phyloP scores from a whole-genome alignment of 805 yeast species.

The Hanseniaspora hatyaiensis region DNA sequence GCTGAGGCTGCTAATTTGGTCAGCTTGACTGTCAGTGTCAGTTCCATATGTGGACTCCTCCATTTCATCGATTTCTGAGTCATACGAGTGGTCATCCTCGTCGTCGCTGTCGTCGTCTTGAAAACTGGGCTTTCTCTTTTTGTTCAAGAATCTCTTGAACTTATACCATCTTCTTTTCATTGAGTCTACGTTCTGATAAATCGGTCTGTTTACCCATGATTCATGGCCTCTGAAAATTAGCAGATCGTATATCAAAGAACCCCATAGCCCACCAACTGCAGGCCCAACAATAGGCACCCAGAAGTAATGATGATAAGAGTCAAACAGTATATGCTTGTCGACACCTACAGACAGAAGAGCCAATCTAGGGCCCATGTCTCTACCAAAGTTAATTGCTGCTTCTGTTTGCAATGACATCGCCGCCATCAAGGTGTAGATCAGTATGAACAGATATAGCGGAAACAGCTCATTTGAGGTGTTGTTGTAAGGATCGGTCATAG shows the following conservation, averaged over 20 bases:
- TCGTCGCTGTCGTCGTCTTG: constrained; percentile 19
- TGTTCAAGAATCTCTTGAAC: constrained; percentile 23
- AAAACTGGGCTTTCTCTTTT: constrained; percentile 23
- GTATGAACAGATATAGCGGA: constrained; percentile 38
- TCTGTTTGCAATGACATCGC: constrained; percentile 44
- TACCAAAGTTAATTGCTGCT: constrained; percentile 42
- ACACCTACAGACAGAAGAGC: constrained; percentile 40
- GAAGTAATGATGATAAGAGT: constrained; percentile 34
- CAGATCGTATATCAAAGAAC: constrained; percentile 42
- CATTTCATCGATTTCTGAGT: constrained; percentile 11
- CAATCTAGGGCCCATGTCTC: constrained; percentile 46
- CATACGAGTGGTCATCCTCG: constrained; percentile 11
- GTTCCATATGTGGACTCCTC: background rate
- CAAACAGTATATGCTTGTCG: constrained; percentile 32
- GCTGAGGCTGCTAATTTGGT: background rate
- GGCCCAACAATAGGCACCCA: constrained; percentile 49
- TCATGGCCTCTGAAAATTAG: constrained; percentile 42
- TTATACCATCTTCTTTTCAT: constrained; percentile 25
- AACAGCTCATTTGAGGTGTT: constrained; percentile 36
- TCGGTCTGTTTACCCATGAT: constrained; percentile 40
- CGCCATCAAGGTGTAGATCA: constrained; percentile 38
- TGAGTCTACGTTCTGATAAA: constrained; percentile 22
- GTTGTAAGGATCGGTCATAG: constrained; percentile 42
- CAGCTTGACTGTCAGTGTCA: constrained; percentile 4
- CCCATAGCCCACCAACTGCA: constrained; percentile 36